A percentile compares a stretch with the other conserved stretches of the same genome.
Evolutionary conservation across 768 basidiomycete species (phyloP).

Genomic region (Lactifluus rugatus): DNA sequence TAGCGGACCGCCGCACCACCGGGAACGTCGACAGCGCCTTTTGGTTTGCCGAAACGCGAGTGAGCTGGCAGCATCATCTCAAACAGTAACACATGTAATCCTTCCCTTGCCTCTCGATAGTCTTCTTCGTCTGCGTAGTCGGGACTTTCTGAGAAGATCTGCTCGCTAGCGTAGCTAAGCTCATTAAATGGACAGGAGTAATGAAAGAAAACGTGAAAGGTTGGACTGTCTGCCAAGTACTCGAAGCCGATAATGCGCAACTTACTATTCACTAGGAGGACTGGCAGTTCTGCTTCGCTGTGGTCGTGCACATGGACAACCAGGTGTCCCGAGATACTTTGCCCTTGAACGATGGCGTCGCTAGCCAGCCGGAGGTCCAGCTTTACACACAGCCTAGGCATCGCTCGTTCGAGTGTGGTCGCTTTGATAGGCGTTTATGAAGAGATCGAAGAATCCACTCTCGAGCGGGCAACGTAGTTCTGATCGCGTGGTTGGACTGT

Average conservation of each 20-base stretch:
- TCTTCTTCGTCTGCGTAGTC: slow-evolving; percentile 48
- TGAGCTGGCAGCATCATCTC: slow-evolving; percentile 54
- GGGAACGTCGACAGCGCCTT: slow-evolving; percentile 46
- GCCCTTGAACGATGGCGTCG: slow-evolving; percentile 72
- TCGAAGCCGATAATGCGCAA: slow-evolving; percentile 82
- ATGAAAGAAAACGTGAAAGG: slow-evolving; percentile 79
- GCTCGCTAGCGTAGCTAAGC: slow-evolving; percentile 32
- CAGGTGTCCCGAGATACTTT: slow-evolving; percentile 57
- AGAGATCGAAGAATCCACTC: not conserved
- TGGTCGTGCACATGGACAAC: slow-evolving; percentile 49
- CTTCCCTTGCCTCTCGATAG: slow-evolving; percentile 52
- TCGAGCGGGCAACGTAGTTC: not conserved
- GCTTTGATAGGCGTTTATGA: slow-evolving; percentile 25
- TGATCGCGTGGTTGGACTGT: slow-evolving; percentile 31
- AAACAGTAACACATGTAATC: slow-evolving; percentile 64
- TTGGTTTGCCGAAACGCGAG: slow-evolving; percentile 39
- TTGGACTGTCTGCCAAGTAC: slow-evolving; percentile 44
- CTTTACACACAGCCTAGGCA: slow-evolving; percentile 64
- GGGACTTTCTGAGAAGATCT: slow-evolving; percentile 29
- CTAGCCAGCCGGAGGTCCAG: slow-evolving; percentile 73
- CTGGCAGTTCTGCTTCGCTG: slow-evolving; percentile 43
- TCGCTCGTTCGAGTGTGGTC: slow-evolving; percentile 56
- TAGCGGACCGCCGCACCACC: slow-evolving; percentile 64
- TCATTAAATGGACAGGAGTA: slow-evolving; percentile 46
- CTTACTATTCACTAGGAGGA: slow-evolving; percentile 66